Evolutionary conservation across 768 basidiomycete genomes (phyloP).

Genomic region (Daedaleopsis sinensis): DNA sequence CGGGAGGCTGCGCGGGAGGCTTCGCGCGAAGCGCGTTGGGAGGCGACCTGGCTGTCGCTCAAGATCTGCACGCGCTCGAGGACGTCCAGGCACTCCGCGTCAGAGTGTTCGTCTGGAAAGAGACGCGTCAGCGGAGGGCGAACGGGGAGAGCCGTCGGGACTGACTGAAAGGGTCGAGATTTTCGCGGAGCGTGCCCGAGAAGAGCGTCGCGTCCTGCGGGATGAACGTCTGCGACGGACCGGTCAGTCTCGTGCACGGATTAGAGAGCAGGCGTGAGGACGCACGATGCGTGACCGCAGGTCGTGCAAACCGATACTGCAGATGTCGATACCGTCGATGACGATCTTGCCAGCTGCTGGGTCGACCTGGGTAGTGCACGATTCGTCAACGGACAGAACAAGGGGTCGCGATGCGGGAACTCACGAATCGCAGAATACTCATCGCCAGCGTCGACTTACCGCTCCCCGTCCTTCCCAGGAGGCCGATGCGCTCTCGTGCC

Average conservation of each 20-base stretch:
- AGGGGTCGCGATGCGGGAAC: constrained; percentile 25
- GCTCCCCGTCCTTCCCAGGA: constrained; percentile 82
- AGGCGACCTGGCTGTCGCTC: constrained; percentile 48
- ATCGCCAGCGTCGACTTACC: constrained; percentile 86
- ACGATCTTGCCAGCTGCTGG: constrained; percentile 74
- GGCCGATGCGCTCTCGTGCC: constrained; percentile 73
- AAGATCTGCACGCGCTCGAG: constrained; percentile 83
- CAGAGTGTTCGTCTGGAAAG: constrained; percentile 67
- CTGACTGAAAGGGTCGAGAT: constrained; percentile 72
- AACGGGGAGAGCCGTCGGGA: neutral
- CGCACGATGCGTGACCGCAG: constrained; percentile 73
- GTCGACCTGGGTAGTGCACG: constrained; percentile 53
- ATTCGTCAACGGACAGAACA: too few relatives aligned
- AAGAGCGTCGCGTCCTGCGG: constrained; percentile 80
- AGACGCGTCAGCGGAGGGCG: neutral
- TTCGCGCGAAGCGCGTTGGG: constrained; percentile 53
- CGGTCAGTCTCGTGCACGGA: constrained; percentile 3
- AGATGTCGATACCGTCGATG: constrained; percentile 89
- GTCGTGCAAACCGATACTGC: constrained; percentile 82
- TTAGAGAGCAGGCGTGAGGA: neutral
- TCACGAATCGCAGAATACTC: constrained; percentile 81
- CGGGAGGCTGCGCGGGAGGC: constrained; percentile 51
- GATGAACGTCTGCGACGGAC: constrained; percentile 66
- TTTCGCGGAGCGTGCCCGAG: constrained; percentile 77
- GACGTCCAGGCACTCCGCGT: constrained; percentile 79